These are phyloP conservation scores for Plectosphaerella plurivora DNA, from an alignment of 2,329 filamentous ascomycete genomes.

Conservation along the genomic window DNA sequence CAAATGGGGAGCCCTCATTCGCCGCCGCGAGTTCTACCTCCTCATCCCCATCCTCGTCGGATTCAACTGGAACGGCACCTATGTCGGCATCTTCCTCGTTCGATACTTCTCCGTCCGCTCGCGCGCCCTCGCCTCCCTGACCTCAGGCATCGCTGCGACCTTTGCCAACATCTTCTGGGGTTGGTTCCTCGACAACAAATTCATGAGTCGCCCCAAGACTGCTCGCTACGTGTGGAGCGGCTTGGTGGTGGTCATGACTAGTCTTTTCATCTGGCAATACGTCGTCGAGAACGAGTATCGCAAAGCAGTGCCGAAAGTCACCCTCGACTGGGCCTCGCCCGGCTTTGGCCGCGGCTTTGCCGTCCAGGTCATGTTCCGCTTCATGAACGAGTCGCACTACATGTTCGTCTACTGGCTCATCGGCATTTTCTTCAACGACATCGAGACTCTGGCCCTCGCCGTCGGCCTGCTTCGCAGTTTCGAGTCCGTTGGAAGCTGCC, in stretches of 20 bases:
- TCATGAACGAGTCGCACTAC: constrained; percentile 47
- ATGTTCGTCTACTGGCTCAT: constrained; percentile 50
- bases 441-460: constrained; percentile 44
- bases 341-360: constrained; percentile 42
- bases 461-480: constrained; percentile 44
- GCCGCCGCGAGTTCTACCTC: constrained; percentile 39
- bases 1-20: constrained; percentile 32
- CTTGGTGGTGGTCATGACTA: constrained; percentile 36
- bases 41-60: constrained; percentile 44
- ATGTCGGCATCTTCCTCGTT: constrained; percentile 47
- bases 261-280: constrained; percentile 41
- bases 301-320: constrained; percentile 26
- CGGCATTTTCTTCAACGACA: constrained; percentile 44
- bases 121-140: constrained; percentile 38
- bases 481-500: constrained; percentile 40
- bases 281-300: constrained; percentile 42
- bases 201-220: constrained; percentile 32
- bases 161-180: constrained; percentile 43
- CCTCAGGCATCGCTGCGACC: constrained; percentile 39
- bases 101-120: constrained; percentile 48
- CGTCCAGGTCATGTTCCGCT: constrained; percentile 41
- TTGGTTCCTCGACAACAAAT: constrained; percentile 41
- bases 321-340: constrained; percentile 38
- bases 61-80: constrained; percentile 48
- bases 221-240: constrained; percentile 37